Evolutionary conservation across 176 grass and related monocot species (phyloP).

Genomic region (Carex myosuroides): DNA sequence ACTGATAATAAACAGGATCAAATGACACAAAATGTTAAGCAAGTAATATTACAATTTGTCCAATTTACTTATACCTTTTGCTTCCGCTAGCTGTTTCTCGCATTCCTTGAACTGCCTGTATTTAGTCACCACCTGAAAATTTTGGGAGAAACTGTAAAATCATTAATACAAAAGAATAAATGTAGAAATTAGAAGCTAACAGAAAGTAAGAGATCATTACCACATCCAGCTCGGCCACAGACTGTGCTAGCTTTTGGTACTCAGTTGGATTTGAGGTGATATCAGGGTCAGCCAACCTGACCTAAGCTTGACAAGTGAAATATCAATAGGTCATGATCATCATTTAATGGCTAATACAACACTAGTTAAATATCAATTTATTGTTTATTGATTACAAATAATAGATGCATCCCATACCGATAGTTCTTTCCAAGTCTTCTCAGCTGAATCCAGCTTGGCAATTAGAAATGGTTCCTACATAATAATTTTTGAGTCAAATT

Average conservation of each 20-base stretch:
- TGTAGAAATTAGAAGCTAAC: not conserved
- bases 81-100: constrained; percentile 70
- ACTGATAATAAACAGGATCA: not conserved
- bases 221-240: constrained; percentile 73
- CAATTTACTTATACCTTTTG: constrained; percentile 54
- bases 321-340: constrained; percentile 8
- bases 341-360: not conserved
- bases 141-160: constrained; percentile 6
- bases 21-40: not conserved
- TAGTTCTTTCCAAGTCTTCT: constrained; percentile 84
- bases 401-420: constrained; percentile 50
- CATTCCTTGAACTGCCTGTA: constrained; percentile 84
- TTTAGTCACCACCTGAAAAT: constrained; percentile 50
- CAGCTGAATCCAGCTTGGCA: constrained; percentile 77
- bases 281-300: constrained; percentile 91
- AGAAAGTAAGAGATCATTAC: constrained; percentile 25
- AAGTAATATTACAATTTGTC: constrained; percentile 7
- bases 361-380: not conserved
- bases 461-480: constrained; percentile 79
- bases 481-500: not conserved
- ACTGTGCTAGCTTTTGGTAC: constrained; percentile 94
- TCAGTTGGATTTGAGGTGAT: constrained; percentile 70
- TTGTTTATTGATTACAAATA: constrained; percentile 5
- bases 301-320: constrained; percentile 33
- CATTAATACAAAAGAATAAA: not conserved